Evolutionary conservation across 2,329 filamentous ascomycete genomes (phyloP).

Genomic region (Fusarium sp.): DNA sequence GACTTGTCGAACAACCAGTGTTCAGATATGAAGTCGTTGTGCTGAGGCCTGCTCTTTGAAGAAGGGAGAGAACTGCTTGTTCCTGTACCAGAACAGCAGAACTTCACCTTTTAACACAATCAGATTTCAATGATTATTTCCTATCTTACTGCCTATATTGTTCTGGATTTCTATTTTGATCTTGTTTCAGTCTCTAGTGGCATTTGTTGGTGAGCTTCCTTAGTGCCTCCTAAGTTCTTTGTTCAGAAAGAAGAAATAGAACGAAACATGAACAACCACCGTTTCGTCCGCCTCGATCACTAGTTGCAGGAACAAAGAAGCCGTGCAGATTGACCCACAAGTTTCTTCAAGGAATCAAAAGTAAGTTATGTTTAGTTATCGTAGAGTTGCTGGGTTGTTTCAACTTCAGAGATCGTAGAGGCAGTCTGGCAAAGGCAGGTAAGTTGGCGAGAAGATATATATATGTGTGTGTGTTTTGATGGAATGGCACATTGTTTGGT

Average conservation of each 20-base stretch:
- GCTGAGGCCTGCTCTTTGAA: slow-evolving; percentile 19
- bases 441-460: not conserved
- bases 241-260: not conserved
- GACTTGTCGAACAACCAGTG: slow-evolving; percentile 13
- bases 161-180: slow-evolving; percentile 20
- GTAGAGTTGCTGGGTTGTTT: not conserved
- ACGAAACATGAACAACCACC: not conserved
- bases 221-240: slow-evolving; percentile 16
- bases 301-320: not conserved
- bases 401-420: not conserved
- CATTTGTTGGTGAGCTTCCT: slow-evolving; percentile 5
- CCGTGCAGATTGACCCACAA: not conserved
- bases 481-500: not conserved
- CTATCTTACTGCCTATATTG: not conserved
- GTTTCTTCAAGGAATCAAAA: not conserved
- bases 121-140: too few relatives aligned
- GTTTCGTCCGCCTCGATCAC: not conserved
- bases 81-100: not conserved
- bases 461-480: too few relatives aligned
- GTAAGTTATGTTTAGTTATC: not conserved
- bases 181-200: slow-evolving; percentile 14
- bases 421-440: not conserved
- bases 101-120: not conserved
- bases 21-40: not conserved
- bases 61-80: not conserved